Evolutionary conservation across 768 basidiomycete genomes (phyloP).

Genomic region (Lactarius psammicola): DNA sequence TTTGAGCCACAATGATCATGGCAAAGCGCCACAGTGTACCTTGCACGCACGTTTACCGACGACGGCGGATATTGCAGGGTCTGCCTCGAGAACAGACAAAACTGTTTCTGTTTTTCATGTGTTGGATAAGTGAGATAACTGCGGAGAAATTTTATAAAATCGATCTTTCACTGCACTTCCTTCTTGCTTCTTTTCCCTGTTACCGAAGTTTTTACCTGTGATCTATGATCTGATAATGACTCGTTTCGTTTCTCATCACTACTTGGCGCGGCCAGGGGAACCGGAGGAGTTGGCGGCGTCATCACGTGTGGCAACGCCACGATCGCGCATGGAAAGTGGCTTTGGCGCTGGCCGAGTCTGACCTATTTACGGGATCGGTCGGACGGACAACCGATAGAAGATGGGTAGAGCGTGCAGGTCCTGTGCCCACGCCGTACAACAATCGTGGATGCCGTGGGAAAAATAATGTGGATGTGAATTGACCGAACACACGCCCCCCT

Average conservation of each 20-base stretch:
- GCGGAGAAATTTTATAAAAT: too few species aligned
- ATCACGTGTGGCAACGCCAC: constrained; percentile 10
- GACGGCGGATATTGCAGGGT: background rate
- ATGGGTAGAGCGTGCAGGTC: background rate
- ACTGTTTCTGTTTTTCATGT: background rate
- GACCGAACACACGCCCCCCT: background rate
- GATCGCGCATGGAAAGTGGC: constrained; percentile 10
- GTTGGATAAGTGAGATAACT: background rate
- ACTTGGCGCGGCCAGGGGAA: background rate
- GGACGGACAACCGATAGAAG: background rate
- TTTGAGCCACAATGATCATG: background rate
- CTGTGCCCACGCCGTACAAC: background rate
- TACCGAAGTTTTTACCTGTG: background rate
- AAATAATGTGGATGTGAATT: background rate
- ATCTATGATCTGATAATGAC: background rate
- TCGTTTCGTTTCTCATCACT: background rate
- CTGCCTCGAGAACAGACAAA: constrained; percentile 8
- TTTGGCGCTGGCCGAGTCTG: background rate
- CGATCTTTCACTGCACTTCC: background rate
- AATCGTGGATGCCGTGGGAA: background rate
- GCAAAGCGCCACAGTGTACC: background rate
- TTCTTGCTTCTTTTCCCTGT: background rate
- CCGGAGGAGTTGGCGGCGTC: background rate
- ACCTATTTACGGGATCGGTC: background rate
- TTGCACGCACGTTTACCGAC: constrained; percentile 13